phyloP scores from a whole-genome alignment of 2,329 filamentous ascomycete species.

The Penicillium sp. region DNA sequence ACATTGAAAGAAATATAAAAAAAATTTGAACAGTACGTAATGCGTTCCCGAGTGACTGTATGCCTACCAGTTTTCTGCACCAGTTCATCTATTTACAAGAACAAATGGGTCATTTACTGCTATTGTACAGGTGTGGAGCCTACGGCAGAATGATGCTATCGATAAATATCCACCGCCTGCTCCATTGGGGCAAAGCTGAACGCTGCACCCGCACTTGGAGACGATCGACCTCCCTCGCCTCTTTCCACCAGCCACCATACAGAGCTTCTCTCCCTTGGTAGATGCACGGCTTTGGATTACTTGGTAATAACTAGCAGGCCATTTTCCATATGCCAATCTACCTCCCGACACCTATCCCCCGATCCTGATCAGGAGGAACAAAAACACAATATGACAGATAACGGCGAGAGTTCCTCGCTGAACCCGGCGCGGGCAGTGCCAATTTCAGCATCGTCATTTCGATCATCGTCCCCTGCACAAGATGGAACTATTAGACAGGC shows the following conservation, averaged over 20 bases:
- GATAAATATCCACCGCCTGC: too few relatives aligned
- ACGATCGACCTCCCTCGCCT: slow-evolving; percentile 13
- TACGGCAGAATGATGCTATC: too few relatives aligned
- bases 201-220: slow-evolving; percentile 15
- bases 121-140: too few relatives aligned
- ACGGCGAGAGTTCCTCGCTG: slow-evolving; percentile 39
- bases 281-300: neutral
- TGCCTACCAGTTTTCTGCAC: too few relatives aligned
- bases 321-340: neutral
- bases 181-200: too few relatives aligned
- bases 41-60: too few relatives aligned
- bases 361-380: neutral
- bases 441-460: slow-evolving; percentile 33
- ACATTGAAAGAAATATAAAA: too few relatives aligned
- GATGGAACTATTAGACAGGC: slow-evolving; percentile 52
- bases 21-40: too few relatives aligned
- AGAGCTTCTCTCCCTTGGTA: neutral
- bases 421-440: slow-evolving; percentile 33
- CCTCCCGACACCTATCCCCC: neutral
- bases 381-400: slow-evolving; percentile 32
- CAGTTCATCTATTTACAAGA: too few relatives aligned
- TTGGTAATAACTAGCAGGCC: neutral
- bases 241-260: neutral
- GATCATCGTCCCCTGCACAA: slow-evolving; percentile 38
- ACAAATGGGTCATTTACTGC: too few relatives aligned